Base-by-base conservation (phyloP, 2,329 filamentous ascomycete species). In the Colletotrichum euphorbiae region DNA sequence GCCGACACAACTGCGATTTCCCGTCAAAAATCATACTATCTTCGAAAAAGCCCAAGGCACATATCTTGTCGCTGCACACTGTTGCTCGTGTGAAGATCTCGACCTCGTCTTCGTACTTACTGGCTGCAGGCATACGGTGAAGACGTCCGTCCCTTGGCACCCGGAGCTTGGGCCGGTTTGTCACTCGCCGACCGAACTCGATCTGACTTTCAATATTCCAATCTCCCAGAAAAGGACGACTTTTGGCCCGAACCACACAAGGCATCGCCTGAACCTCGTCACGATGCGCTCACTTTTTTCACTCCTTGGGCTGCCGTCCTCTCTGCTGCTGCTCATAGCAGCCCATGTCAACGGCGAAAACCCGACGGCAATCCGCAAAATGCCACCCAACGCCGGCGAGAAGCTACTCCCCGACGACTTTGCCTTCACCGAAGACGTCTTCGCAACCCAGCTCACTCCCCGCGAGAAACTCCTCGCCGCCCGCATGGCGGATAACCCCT, bases 361-460 rank as follows among this genome's bases (percentile, higher is more conserved):
- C 6, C 91, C 91, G 0, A 85, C 87, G 1, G 91, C 87, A 1
- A 83, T 94, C 62, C 87, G 87, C 75, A 94, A 94, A 75, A 92
- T 94, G 87, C 84, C 88, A 52, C 83, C 83, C 5, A 89, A 93
- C 74, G 86, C 88, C 56, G 87, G 87, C 68, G 90, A 93, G 75
- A 96, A 93, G 83, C 90, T 95, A 75, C 87, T 90, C 72, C 81
- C 90, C 63, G 85, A 92, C 50, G 91, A 93, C 76, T 90, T 84
- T 71, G 83, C 81, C 71, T 88, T 87, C 72, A 75, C 74, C 2
- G 70, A 72, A 31, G 69, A 71, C 54, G 36, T 67, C 19, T 69
- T 42, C 62, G 48, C 57, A 64, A 45, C 24, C 28, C 62, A 71
- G 12, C 68, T 76, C 28, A 69, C 72, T 2, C 73, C 76, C 2